Percentiles rank a stretch among this genome's conserved stretches.
These are phyloP conservation scores for Discostella stelligeroides DNA, from an alignment of 108 stramenopile genomes.

Conservation along the genomic window DNA sequence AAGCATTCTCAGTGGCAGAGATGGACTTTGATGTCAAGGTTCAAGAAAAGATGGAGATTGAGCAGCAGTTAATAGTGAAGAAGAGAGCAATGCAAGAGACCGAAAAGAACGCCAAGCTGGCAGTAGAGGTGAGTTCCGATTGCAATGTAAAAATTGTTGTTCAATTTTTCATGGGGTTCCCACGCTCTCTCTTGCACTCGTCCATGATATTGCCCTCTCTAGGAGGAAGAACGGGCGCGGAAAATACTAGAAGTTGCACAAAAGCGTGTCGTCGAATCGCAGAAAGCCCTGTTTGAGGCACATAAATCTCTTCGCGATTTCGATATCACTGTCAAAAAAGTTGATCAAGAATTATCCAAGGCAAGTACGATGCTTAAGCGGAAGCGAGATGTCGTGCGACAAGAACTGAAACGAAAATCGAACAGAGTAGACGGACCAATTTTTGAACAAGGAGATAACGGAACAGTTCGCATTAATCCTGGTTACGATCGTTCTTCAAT, in stretches of 20 bases:
- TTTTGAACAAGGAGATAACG: background rate
- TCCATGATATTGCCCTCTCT: too few relatives aligned
- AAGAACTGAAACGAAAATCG: constrained; percentile 35
- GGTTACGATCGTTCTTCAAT: constrained; percentile 11
- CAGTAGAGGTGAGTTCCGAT: constrained; percentile 11
- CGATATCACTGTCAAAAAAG: constrained; percentile 18
- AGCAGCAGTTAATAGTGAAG: constrained; percentile 3
- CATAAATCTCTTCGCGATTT: constrained; percentile 14
- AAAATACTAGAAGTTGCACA: constrained; percentile 30
- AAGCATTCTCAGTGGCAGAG: constrained; percentile 33
- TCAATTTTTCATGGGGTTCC: background rate
- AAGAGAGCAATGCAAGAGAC: constrained; percentile 21
- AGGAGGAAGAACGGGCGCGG: constrained; percentile 16
- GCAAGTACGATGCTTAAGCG: constrained; percentile 20
- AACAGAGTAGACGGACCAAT: constrained; percentile 4
- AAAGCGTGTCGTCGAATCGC: constrained; percentile 12
- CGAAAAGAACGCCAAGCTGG: constrained; percentile 9
- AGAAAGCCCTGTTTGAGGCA: constrained; percentile 22
- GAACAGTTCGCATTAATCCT: constrained; percentile 18
- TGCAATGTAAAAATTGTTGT: background rate
- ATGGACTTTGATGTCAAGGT: constrained; percentile 17
- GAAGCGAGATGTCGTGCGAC: constrained; percentile 37
- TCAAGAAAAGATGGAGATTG: constrained; percentile 23
- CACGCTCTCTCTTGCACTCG: background rate
- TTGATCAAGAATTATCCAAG: constrained; percentile 35